Conservation (phyloP, 805 yeast genomes). For the Debaryomyces maramus region DNA sequence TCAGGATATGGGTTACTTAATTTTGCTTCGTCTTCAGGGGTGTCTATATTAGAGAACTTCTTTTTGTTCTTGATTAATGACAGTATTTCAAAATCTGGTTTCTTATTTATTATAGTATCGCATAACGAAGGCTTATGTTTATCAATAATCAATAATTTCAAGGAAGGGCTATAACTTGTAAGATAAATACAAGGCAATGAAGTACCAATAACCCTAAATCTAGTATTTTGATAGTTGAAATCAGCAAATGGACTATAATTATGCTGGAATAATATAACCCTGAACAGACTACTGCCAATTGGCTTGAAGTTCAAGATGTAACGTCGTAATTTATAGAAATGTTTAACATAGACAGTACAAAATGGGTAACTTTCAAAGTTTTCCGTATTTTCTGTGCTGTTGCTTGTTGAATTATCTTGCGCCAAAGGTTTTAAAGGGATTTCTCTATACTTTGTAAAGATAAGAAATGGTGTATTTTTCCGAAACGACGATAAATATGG, state of each 20-base stretch:
- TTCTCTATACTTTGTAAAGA: slow-evolving; percentile 33
- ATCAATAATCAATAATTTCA: slow-evolving; percentile 36
- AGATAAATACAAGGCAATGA: slow-evolving; percentile 30
- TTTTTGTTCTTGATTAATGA: slow-evolving; percentile 14
- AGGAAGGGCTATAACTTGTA: slow-evolving; percentile 29
- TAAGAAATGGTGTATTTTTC: slow-evolving; percentile 33
- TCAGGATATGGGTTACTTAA: slow-evolving; percentile 32
- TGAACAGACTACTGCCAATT: slow-evolving; percentile 17
- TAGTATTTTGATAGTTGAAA: slow-evolving; percentile 34
- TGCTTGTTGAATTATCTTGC: slow-evolving; percentile 10
- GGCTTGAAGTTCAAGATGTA: slow-evolving; percentile 29
- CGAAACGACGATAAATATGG: slow-evolving; percentile 40
- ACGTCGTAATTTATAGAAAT: slow-evolving; percentile 26
- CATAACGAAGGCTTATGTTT: slow-evolving; percentile 34
- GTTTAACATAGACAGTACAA: slow-evolving; percentile 34
- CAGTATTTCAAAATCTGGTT: slow-evolving; percentile 25
- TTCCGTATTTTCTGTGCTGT: slow-evolving; percentile 26
- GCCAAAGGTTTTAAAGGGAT: slow-evolving; percentile 23
- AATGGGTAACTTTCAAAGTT: slow-evolving; percentile 32
- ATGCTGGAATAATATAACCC: slow-evolving; percentile 33
- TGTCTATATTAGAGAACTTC: not conserved
- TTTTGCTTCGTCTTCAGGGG: not conserved
- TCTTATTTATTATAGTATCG: slow-evolving; percentile 33
- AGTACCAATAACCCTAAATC: slow-evolving; percentile 41
- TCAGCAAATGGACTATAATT: slow-evolving; percentile 40